Evolutionary conservation across 1,284 basidiomycete genomes (phyloP).

Genomic region (Puccinia triticina): DNA sequence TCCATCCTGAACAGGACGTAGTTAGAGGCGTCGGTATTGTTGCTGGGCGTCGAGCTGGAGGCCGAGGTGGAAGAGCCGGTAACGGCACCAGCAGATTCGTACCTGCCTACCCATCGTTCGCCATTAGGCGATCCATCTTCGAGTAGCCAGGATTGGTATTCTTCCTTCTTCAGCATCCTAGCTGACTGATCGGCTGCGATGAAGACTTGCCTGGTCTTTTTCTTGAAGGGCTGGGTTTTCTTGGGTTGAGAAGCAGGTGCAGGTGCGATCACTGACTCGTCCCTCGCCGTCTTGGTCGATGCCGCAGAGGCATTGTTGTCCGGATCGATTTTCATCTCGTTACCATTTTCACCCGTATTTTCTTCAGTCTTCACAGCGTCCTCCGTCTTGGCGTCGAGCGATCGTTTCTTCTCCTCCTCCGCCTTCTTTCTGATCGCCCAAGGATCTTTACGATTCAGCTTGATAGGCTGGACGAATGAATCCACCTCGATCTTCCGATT

Average conservation of each 20-base stretch:
- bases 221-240: constrained; percentile 68
- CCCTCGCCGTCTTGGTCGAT: constrained; percentile 60
- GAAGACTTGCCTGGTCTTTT: constrained; percentile 81
- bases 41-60: constrained; percentile 35
- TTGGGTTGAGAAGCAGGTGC: constrained; percentile 56
- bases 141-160: constrained; percentile 84
- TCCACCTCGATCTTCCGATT: constrained; percentile 12
- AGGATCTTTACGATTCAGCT: constrained; percentile 80
- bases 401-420: constrained; percentile 63
- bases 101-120: constrained; percentile 70
- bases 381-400: constrained; percentile 26
- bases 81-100: constrained; percentile 45
- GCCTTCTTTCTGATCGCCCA: constrained; percentile 59
- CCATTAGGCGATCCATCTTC: constrained; percentile 68
- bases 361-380: constrained; percentile 56
- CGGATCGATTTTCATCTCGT: constrained; percentile 55
- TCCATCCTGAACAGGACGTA: constrained; percentile 59
- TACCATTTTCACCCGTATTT: constrained; percentile 61
- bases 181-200: constrained; percentile 69
- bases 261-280: constrained; percentile 41
- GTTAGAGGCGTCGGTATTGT: constrained; percentile 46
- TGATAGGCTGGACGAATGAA: constrained; percentile 66
- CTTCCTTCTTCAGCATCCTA: constrained; percentile 74
- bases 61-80: constrained; percentile 7
- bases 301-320: constrained; percentile 62